Percentiles rank a stretch among this genome's conserved stretches.
Conservation (phyloP, 495 filamentous ascomycete genomes). For the Darksidea phi region DNA sequence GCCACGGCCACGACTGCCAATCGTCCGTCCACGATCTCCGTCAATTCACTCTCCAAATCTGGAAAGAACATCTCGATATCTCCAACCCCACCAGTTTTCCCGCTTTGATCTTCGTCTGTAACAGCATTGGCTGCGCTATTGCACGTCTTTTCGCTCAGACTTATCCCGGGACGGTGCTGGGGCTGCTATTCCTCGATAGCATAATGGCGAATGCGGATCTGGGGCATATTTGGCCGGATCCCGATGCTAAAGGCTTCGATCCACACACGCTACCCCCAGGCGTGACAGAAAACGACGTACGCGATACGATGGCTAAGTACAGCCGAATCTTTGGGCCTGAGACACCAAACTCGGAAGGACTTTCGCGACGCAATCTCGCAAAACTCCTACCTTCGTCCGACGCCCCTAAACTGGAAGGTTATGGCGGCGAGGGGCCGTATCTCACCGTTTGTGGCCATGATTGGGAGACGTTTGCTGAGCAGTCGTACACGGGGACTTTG, state of each 20-base stretch:
- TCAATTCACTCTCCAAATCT: constrained; percentile 50
- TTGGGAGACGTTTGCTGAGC: constrained; percentile 55
- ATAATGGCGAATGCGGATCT: constrained; percentile 63
- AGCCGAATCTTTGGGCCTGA: constrained; percentile 52
- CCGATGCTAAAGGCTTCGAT: constrained; percentile 53
- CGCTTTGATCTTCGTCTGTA: constrained; percentile 53
- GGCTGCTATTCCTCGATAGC: constrained; percentile 59
- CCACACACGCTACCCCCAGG: constrained; percentile 44
- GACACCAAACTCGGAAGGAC: constrained; percentile 55
- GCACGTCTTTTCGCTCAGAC: constrained; percentile 55
- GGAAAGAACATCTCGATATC: constrained; percentile 25
- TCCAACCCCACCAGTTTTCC: constrained; percentile 9
- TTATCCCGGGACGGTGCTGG: constrained; percentile 50
- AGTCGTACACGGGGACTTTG: constrained; percentile 39
- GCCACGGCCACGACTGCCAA: constrained; percentile 54
- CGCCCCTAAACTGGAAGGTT: constrained; percentile 49
- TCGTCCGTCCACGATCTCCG: constrained; percentile 54
- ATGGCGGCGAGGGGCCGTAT: constrained; percentile 43
- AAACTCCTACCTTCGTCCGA: constrained; percentile 54
- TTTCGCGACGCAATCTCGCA: constrained; percentile 53
- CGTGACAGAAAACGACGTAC: constrained; percentile 50
- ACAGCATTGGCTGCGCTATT: constrained; percentile 61
- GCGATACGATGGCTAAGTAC: constrained; percentile 47
- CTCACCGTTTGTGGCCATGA: constrained; percentile 63
- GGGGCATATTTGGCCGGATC: constrained; percentile 60